Percentiles rank a stretch among this genome's conserved stretches.
Evolutionary conservation across 140 eudicot genomes (phyloP).

Genomic region (Ambrosia hybrid): DNA sequence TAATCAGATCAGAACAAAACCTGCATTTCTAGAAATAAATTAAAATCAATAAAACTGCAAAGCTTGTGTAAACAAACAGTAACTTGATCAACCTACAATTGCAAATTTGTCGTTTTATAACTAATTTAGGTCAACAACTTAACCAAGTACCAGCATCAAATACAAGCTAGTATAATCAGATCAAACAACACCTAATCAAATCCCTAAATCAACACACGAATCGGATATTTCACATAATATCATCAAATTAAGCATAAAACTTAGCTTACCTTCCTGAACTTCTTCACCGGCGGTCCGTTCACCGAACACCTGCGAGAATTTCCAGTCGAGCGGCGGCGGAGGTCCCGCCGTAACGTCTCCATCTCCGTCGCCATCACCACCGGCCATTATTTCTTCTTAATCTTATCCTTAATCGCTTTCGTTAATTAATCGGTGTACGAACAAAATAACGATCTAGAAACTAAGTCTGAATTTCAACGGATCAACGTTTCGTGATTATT

Average conservation of each 20-base stretch:
- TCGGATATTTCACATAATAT: no score
- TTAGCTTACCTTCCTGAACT: slow-evolving; percentile 80
- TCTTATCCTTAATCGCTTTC: neutral
- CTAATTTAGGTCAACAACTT: slow-evolving; percentile 11
- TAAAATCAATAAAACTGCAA: neutral
- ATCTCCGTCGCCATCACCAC: slow-evolving; percentile 66
- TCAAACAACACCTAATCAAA: slow-evolving; percentile 11
- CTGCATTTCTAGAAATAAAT: slow-evolving; percentile 16
- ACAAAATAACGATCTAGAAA: slow-evolving; percentile 12
- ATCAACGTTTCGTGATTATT: slow-evolving; percentile 6
- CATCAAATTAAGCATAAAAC: no score
- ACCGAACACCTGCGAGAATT: slow-evolving; percentile 94
- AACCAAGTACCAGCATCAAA: slow-evolving; percentile 11
- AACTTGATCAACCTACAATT: slow-evolving; percentile 19
- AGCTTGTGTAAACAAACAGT: neutral
- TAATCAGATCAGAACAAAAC: slow-evolving; percentile 6
- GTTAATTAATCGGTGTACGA: neutral
- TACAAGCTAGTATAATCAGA: slow-evolving; percentile 21
- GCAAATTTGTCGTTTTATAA: slow-evolving; percentile 18
- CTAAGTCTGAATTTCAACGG: neutral
- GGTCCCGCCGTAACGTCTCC: slow-evolving; percentile 44
- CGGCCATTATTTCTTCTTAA: slow-evolving; percentile 44
- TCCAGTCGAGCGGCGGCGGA: slow-evolving; percentile 86
- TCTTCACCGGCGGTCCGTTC: slow-evolving; percentile 96
- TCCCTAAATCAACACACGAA: slow-evolving; percentile 29